A percentile compares a stretch with the other conserved stretches of the same genome.
Conservation (phyloP, 1,139 yeast species). For the Zygotorulaspora mrakii region DNA sequence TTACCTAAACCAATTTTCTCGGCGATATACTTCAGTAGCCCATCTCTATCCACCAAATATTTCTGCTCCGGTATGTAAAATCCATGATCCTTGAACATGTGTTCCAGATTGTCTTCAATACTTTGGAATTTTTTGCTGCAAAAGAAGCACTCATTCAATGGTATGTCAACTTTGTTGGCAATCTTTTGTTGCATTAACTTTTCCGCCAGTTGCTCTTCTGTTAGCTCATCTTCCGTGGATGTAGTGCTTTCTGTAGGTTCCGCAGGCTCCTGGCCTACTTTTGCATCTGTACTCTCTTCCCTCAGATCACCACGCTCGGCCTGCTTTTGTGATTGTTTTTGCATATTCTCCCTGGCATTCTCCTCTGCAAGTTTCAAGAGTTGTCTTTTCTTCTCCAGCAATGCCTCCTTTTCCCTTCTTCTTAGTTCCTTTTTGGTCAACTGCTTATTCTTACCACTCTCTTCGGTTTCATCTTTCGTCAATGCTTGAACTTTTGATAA, state of each 20-base stretch:
- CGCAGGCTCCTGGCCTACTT: constrained; percentile 8
- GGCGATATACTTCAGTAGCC: constrained; percentile 73
- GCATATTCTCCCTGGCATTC: constrained; percentile 43
- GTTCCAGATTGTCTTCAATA: constrained; percentile 62
- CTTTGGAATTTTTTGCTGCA: constrained; percentile 47
- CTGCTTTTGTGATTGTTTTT: too few relatives aligned
- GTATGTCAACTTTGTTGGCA: constrained; percentile 61
- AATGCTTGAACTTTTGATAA: constrained; percentile 64
- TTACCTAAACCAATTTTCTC: constrained; percentile 93
- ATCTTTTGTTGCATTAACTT: constrained; percentile 53
- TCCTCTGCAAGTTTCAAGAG: constrained; percentile 58
- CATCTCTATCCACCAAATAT: constrained; percentile 65
- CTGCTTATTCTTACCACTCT: constrained; percentile 42
- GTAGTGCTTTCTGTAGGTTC: constrained; percentile 14
- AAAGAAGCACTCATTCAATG: constrained; percentile 73
- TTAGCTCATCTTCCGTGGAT: constrained; percentile 31
- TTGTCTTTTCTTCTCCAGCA: constrained; percentile 58
- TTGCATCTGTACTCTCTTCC: too few relatives aligned
- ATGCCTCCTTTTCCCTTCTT: constrained; percentile 59
- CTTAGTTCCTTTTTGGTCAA: constrained; percentile 61
- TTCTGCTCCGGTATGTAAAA: constrained; percentile 79
- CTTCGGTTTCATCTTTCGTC: constrained; percentile 47
- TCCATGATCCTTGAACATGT: constrained; percentile 77
- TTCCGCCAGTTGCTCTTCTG: constrained; percentile 50
- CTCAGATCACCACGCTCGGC: too few relatives aligned